Percentiles rank a stretch among this genome's conserved stretches.
These are phyloP conservation scores for Jacaranda copaia DNA, from an alignment of 257 asterid genomes.

Conservation along the genomic window DNA sequence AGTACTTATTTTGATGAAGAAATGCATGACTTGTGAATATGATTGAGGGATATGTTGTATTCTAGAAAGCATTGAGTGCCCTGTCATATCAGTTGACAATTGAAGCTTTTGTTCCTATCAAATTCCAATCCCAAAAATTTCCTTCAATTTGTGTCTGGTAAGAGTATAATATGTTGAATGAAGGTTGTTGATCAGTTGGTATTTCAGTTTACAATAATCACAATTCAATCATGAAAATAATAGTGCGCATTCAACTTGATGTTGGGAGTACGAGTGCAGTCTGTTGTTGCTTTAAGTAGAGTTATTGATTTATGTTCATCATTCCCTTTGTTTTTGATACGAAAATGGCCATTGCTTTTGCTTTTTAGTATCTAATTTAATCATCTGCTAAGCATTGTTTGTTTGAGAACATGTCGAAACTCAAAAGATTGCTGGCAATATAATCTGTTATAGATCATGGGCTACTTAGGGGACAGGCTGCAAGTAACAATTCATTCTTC, in stretches of 20 bases:
- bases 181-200: neutral
- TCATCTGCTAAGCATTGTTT: neutral
- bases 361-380: constrained; percentile 4
- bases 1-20: neutral
- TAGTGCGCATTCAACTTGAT: constrained; percentile 6
- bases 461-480: constrained; percentile 25
- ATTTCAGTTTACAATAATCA: neutral
- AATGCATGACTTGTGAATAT: neutral
- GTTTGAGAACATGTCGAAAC: neutral
- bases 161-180: neutral
- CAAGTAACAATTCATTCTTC: constrained; percentile 13
- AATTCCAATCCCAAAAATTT: constrained; percentile 6
- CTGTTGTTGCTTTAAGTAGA: neutral
- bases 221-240: neutral
- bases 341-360: neutral
- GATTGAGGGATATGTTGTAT: constrained; percentile 12
- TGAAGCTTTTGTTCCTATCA: neutral
- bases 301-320: neutral
- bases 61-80: neutral
- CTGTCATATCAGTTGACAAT: constrained; percentile 3
- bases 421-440: neutral
- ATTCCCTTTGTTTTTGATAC: neutral
- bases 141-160: neutral
- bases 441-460: neutral
- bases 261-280: neutral